Evolutionary conservation across 306 rosid species (phyloP), one percentile per base, ranked within the genome.

Genomic region (Dryas alaskensis): DNA sequence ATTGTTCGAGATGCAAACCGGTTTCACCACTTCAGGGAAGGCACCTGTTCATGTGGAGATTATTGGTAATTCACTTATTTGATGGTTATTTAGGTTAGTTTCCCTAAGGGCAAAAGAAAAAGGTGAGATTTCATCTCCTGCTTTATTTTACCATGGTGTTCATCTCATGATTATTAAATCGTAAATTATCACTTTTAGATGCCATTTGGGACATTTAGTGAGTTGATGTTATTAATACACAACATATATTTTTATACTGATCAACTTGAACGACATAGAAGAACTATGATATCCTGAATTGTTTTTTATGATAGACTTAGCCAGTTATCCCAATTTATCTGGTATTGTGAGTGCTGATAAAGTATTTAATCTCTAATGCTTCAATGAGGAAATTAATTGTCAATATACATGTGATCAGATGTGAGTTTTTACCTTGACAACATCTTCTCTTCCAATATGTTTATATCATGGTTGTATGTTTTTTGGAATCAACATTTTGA

Each of bases 1-100:
- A 68, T 86, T 68, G 91, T 88, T 64, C 82, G 94, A 40, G 92
- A 90, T 40, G 77, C 92, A 10, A 90, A 87, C 77, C 85, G 87
- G 37, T 92, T 88, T 85, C 98, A 92, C 77, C 98, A 81, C 84
- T 92, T 92, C 74, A 75, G 60, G 62, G 78, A 85, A 47, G 96
- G 96, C 37, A 67, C 73, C 67, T 92, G 92, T 73, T 86, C 98
- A 0, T 92, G 94, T 70, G 81, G 88, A 57, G 94, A 92, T 79
- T 92, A 92, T 78, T 92, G 91, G 91, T 90, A 77, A 73, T 51
- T 17, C 10, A 69, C 73, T 65, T 71, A 40, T 59, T 79, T 80
- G 17, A 40, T 22, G 48, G 47, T 40, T 8, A 25, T 44, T 14
- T 13, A 10, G 46, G 60, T 52, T 69, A 39, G 62, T 37, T 52